Conservation (phyloP, 345 rosid genomes). For the Eucalyptus melliodora region DNA sequence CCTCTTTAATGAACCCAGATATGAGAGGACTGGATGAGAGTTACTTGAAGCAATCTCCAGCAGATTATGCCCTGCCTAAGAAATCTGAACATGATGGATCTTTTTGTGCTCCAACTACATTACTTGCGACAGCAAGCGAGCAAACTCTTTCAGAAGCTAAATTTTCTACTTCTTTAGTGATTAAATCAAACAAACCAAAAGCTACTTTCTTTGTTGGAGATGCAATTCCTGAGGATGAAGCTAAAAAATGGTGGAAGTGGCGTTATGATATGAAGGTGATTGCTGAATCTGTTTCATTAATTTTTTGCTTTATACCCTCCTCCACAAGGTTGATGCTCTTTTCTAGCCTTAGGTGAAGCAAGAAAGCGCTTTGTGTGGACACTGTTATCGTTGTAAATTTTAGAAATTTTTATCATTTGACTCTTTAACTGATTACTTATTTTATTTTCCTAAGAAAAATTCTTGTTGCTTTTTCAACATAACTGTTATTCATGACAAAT, state of each 20-base stretch:
- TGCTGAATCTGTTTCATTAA: neutral
- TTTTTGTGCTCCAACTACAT: neutral
- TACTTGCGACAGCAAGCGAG: conserved; percentile 1
- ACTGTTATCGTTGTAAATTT: neutral
- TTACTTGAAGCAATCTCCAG: neutral
- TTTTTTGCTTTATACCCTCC: neutral
- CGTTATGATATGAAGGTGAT: conserved; percentile 82
- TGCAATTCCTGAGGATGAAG: conserved; percentile 58
- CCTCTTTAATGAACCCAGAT: conserved; percentile 3
- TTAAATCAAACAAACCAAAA: neutral
- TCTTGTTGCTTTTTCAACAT: neutral
- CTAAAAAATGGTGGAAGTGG: conserved; percentile 77
- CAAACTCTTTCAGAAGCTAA: conserved; percentile 12
- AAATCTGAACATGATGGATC: neutral
- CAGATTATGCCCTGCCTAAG: neutral
- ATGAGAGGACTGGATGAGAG: conserved; percentile 5
- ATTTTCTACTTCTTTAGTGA: neutral
- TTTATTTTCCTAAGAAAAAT: neutral
- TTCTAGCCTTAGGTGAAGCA: neutral
- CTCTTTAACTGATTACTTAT: neutral
- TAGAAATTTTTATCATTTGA: neutral
- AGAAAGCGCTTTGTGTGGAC: neutral
- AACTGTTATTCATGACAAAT: neutral
- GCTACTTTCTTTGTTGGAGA: conserved; percentile 44
- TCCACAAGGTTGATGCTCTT: neutral